Conservation (phyloP, 1,284 basidiomycete species). For the Leucoagaricus sp. region DNA sequence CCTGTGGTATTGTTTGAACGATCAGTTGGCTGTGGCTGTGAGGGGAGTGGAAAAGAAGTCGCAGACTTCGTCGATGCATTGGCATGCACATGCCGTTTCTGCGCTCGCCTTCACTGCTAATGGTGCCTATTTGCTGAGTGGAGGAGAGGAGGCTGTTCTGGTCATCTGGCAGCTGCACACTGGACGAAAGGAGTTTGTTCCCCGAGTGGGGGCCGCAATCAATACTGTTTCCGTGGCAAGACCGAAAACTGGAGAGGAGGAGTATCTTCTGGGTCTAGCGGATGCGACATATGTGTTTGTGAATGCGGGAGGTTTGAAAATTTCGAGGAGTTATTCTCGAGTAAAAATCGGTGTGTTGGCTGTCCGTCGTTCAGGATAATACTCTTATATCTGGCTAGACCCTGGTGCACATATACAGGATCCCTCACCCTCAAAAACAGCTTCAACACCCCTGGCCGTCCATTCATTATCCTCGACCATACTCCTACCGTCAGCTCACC, state of each 20-base stretch:
- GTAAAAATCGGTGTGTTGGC: conserved; percentile 71
- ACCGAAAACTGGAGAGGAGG: conserved; percentile 63
- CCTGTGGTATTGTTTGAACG: conserved; percentile 90
- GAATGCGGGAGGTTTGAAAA: conserved; percentile 70
- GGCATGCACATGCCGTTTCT: conserved; percentile 97
- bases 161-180: conserved; percentile 95
- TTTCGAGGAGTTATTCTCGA: conserved; percentile 75
- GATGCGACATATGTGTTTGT: conserved; percentile 88
- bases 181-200: conserved; percentile 88
- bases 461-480: conserved; percentile 75
- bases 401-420: conserved; percentile 41
- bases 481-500: conserved; percentile 91
- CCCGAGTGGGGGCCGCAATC: conserved; percentile 89
- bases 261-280: conserved; percentile 81
- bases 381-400: conserved; percentile 34
- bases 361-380: not conserved
- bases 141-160: conserved; percentile 94
- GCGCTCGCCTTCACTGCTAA: conserved; percentile 88
- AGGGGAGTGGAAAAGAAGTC: conserved; percentile 70
- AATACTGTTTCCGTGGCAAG: conserved; percentile 67
- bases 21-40: conserved; percentile 49
- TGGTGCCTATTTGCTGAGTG: conserved; percentile 92
- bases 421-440: conserved; percentile 41
- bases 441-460: conserved; percentile 63
- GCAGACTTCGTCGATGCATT: conserved; percentile 88